phyloP scores from a whole-genome alignment of 306 rosid species.

The Inga leiocalycina region DNA sequence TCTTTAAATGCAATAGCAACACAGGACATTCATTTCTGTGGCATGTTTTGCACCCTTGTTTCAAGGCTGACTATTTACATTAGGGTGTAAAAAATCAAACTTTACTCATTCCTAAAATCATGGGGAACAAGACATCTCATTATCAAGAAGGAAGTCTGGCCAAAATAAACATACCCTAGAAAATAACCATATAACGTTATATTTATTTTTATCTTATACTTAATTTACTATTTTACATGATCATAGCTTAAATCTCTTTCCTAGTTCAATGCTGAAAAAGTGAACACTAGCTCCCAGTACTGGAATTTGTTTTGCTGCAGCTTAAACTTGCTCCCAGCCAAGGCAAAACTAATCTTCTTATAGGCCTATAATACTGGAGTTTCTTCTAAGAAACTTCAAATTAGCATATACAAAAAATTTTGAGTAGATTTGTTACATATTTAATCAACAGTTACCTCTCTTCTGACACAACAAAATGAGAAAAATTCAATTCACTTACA shows the following conservation, averaged over 20 bases:
- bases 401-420: not conserved
- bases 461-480: conserved; percentile 17
- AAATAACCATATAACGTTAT: not conserved
- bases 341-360: not conserved
- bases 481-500: conserved; percentile 3
- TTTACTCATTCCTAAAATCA: not conserved
- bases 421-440: not conserved
- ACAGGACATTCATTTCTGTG: not conserved
- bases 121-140: not conserved
- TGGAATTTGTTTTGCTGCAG: not conserved
- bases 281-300: not conserved
- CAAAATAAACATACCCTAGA: not conserved
- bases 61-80: not conserved
- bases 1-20: not conserved
- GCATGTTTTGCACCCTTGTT: conserved; percentile 2
- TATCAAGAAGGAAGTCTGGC: conserved; percentile 3
- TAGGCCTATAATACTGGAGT: not conserved
- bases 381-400: conserved; percentile 8
- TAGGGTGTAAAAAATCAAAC: not conserved
- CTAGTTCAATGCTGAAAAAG: not conserved
- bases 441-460: conserved; percentile 4
- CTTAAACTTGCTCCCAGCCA: not conserved
- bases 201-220: not conserved
- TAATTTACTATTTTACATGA: no score
- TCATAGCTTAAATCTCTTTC: no score